Evolutionary conservation across 371 early-diverging fungal species (phyloP), one percentile per base, ranked within the genome.

Genomic region (Zancudomyces culisetae): DNA sequence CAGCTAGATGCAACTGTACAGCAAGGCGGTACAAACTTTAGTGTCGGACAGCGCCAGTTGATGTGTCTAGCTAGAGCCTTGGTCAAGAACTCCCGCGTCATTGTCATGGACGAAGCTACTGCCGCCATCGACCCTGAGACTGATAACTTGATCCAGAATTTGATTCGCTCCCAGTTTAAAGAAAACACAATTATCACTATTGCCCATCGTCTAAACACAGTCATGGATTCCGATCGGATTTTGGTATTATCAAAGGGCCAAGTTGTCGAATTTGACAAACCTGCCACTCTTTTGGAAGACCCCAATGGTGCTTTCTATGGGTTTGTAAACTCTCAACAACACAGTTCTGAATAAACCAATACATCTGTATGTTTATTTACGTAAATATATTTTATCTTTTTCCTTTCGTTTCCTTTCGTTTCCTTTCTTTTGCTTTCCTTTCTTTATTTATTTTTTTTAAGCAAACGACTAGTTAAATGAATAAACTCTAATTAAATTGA

Each of bases 71-170:
- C 88, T 0, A 79, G 93, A 46, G 87, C 90, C 0, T 62, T 91
- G 18, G 70, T 90, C 27, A 75, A 80, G 42, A 74, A 74, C 22
- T 73, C 84, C 3, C 71, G 69, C 6, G 67, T 90, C 10, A 68
- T 92, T 45, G 63, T 90, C 3, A 59, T 96, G 57, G 97, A 95
- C 63, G 97, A 96, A 71, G 90, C 90, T n/a, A 86, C 86, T 1
- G 83, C 93, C 13, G 75, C 81, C 13, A 77, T 97, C 51, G 95
- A 97, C 65, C 76, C 78, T 43, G 79, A 77, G 50, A 81, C 90
- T 0, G 90, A 79, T 61, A 56, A 54, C 43, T 50, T 83, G 49
- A 90, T 93, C 51, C 94, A 93, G 62, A 64, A 78, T 53, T 88
- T 90, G 1, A 90, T 96, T 51, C 85, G 95, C 19, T 55, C 63